A percentile compares a stretch with the other conserved stretches of the same genome.
These are phyloP conservation scores for Pelargonium australe DNA, from an alignment of 441 rosid genomes.

Conservation along the genomic window DNA sequence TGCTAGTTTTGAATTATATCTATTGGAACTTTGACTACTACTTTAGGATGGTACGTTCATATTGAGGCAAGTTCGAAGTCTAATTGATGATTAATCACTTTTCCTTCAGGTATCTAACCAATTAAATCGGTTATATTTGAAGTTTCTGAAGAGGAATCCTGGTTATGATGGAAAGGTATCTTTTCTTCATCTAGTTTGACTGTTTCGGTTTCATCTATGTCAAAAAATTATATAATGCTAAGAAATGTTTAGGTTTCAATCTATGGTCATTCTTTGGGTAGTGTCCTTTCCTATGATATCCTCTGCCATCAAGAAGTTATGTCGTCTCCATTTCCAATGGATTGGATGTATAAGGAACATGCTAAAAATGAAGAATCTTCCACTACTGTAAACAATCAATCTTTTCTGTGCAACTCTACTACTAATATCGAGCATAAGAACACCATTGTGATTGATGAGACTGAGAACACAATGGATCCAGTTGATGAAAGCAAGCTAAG, in stretches of 20 bases:
- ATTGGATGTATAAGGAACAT: slow-evolving; percentile 51
- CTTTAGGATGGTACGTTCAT: background rate
- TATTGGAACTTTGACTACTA: background rate
- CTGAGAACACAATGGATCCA: slow-evolving; percentile 27
- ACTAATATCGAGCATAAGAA: slow-evolving; percentile 29
- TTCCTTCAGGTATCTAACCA: slow-evolving; percentile 79
- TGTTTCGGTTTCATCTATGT: slow-evolving; percentile 6
- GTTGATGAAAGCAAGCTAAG: slow-evolving; percentile 24
- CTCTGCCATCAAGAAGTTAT: slow-evolving; percentile 91
- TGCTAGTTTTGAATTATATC: slow-evolving; percentile 3
- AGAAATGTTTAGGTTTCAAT: slow-evolving; percentile 56
- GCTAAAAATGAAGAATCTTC: slow-evolving; percentile 35
- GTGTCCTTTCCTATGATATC: slow-evolving; percentile 89
- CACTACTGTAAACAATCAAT: slow-evolving; percentile 23
- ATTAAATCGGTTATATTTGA: slow-evolving; percentile 63
- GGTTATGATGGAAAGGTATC: slow-evolving; percentile 94
- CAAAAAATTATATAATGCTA: slow-evolving; percentile 9
- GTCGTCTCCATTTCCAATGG: slow-evolving; percentile 84
- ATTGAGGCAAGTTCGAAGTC: slow-evolving; percentile 17
- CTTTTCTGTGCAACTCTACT: slow-evolving; percentile 27
- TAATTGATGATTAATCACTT: slow-evolving; percentile 16
- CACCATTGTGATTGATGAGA: slow-evolving; percentile 23
- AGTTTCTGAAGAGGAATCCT: slow-evolving; percentile 83
- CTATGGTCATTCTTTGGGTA: slow-evolving; percentile 94
- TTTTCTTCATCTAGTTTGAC: slow-evolving; percentile 20